Evolutionary conservation across 768 basidiomycete genomes (phyloP), one percentile per base, ranked within the genome.

Genomic region (Multifurca ochricompacta): DNA sequence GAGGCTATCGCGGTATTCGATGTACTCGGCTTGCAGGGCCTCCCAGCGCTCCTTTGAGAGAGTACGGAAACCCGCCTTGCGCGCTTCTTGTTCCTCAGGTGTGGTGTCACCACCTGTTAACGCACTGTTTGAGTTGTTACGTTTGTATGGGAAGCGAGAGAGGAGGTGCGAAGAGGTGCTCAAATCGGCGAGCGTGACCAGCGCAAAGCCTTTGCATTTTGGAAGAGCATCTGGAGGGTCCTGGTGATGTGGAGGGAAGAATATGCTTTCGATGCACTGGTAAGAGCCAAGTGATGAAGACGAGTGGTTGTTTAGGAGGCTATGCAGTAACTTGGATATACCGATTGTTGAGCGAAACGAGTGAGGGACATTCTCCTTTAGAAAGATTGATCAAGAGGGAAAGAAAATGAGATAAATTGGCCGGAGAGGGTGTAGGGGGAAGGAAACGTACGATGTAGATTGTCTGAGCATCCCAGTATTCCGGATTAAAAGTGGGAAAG

Each of bases 201-300:
- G 76, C 0, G 87, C 86, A 58, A 90, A 91, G 1, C 85, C 85
- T 71, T 85, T 90, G 67, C 77, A 83, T 50, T 75, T 77, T 2
- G 83, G 79, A 13, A 68, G 60, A 23, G 76, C 74, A 2, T 69
- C 78, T 13, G 78, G 75, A 48, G 73, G 73, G 64, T 87, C 85
- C 44, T 77, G 74, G 64, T 83, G 77, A 61, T 89, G 85, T 0
- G 78, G 71, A 11, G 82, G 85, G 25, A 87, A 72, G 1, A 67
- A 57, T 37, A 91, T 71, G 34, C 65, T 59, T 63, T 90, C 82
- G 4, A 89, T 19, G 64, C 39, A 4, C 41, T 3, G 27, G 41
- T n/a, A 19, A 30, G 50, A 37, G 31, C 43, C 23, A 18, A 57
- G 2, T 21, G 57, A 35, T 14, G 27, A 47, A 11, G 39, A 47